Percentiles rank a stretch among this genome's conserved stretches.
phyloP scores from a whole-genome alignment of 2,329 filamentous ascomycete species.

The Pseudogymnoascus sp. region DNA sequence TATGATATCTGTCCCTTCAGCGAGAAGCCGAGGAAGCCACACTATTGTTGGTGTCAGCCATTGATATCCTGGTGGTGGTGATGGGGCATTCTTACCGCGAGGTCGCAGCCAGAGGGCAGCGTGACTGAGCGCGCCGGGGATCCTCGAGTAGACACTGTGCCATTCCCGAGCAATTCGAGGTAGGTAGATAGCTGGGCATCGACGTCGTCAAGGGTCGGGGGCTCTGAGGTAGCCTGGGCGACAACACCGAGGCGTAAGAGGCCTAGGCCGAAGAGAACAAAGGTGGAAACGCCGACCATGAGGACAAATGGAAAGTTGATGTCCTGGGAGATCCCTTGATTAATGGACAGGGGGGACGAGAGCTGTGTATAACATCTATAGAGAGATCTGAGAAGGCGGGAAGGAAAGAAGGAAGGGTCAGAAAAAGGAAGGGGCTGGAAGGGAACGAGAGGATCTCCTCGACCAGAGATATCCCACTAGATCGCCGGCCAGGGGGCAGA shows the following conservation, averaged over 20 bases:
- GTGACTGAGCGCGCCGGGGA: background rate
- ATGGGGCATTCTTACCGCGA: background rate
- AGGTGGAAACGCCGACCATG: background rate
- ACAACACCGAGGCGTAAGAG: background rate
- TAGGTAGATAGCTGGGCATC: background rate
- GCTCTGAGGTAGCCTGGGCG: background rate
- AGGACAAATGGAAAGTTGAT: background rate
- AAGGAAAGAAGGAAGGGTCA: background rate
- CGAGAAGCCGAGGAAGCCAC: conserved; percentile 14
- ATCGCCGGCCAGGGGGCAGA: background rate
- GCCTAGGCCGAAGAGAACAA: background rate
- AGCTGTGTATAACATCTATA: background rate
- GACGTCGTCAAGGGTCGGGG: background rate
- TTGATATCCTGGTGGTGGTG: background rate
- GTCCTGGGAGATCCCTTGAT: background rate
- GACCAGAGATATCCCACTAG: background rate
- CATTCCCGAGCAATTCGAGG: background rate
- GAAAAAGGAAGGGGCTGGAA: background rate
- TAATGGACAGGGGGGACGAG: background rate
- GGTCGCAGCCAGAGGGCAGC: conserved; percentile 3
- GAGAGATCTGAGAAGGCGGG: background rate
- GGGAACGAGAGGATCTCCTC: background rate
- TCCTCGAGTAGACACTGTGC: background rate
- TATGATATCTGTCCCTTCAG: conserved; percentile 17
- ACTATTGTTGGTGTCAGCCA: conserved; percentile 11